Base-by-base conservation (phyloP, 2,329 filamentous ascomycete species). In the Claviceps fusiformis region DNA sequence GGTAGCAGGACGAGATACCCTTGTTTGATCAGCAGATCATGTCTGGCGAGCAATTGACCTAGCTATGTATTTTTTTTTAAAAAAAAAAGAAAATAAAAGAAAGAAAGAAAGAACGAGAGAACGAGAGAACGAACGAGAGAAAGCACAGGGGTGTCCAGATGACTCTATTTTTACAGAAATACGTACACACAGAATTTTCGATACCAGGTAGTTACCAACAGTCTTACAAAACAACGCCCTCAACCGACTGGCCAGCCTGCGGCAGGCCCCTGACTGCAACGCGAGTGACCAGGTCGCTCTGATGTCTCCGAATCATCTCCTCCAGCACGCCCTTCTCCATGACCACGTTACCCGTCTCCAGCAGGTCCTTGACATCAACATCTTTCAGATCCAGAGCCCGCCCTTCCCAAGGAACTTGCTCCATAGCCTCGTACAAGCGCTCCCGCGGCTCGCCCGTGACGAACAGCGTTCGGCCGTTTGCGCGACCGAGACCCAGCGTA, bases 331-430 rank as follows among this genome's bases (percentile, higher is more conserved):
- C 73, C 68, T 86, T 82, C 79, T 98, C 93, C 64, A 98, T 82
- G 57, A 98, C 83, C 58, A 98, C 75, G 64, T 90, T 83, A 54
- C 87, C 87, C 54, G 85, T 83, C 74, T 93, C 88, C 61, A 98
- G 73, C 60, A 98, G 71, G 68, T 97, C 88, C 79, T 97, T 98
- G 59, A 98, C 89, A 71, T 97, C 93, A 41, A 98, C 89, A 59
- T 95, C 86, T n/a, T 78, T 74, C 57, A 85, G 75, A 56, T 81
- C 78, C 62, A 90, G 73, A 9, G 85, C 85, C 55, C 82, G 80
- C 24, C 87, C 89, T 58, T 90, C 79, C 64, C 80, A 73, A 9
- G 78, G 80, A 58, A 85, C 71, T 57, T 80, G 73, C 53, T 79
- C 77, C 65, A 95, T 75, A 39, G 85, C 83, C 43, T 76, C 76